These are phyloP conservation scores for Neoboletus magnificus DNA, from an alignment of 768 basidiomycete genomes.

Conservation along the genomic window DNA sequence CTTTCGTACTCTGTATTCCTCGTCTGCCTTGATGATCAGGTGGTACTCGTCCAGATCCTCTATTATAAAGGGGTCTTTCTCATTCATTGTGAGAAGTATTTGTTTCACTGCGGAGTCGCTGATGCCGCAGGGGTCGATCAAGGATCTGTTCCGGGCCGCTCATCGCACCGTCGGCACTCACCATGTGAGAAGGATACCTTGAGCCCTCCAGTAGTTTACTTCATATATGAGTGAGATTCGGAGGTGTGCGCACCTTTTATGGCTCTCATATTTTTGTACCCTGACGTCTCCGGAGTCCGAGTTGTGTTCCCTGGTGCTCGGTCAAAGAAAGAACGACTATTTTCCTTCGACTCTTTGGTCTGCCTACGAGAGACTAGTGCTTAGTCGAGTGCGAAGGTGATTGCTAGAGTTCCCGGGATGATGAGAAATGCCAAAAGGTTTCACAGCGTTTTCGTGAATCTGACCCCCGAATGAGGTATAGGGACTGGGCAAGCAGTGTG, in stretches of 20 bases:
- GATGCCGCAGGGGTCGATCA: neutral
- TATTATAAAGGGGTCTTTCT: conserved; percentile 76
- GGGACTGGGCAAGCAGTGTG: neutral
- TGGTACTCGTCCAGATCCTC: conserved; percentile 85
- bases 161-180: conserved; percentile 27
- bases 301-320: neutral
- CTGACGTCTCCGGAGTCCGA: neutral
- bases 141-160: neutral
- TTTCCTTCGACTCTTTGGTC: neutral
- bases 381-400: conserved; percentile 3
- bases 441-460: neutral
- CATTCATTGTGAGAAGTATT: conserved; percentile 79
- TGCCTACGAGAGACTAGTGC: neutral
- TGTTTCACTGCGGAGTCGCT: conserved; percentile 91
- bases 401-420: conserved; percentile 2
- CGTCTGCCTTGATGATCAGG: conserved; percentile 78
- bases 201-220: neutral
- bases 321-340: neutral
- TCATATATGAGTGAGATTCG: conserved; percentile 2
- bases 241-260: conserved; percentile 49
- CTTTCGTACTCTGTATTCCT: conserved; percentile 67
- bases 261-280: conserved; percentile 47
- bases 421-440: conserved; percentile 14
- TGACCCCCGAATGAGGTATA: neutral
- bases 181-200: conserved; percentile 70